Conservation (phyloP, 2,329 filamentous ascomycete species). For the Mollisia scopiformis region DNA sequence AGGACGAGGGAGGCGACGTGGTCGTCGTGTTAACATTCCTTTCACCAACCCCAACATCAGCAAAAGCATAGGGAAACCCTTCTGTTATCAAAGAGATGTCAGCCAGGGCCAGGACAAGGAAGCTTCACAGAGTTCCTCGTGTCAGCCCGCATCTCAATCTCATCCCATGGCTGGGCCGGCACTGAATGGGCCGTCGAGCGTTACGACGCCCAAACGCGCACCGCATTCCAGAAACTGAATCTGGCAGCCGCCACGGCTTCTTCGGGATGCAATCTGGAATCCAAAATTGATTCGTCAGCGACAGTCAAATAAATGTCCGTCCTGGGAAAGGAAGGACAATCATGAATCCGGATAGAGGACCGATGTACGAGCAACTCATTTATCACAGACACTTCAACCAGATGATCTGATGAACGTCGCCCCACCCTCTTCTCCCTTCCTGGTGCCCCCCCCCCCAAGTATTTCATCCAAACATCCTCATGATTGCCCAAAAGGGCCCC, state of each 20-base stretch:
- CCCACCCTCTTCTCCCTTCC: background rate
- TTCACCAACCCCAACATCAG: background rate
- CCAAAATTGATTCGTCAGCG: background rate
- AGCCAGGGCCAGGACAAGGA: too few relatives aligned
- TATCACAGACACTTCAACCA: background rate
- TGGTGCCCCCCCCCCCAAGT: background rate
- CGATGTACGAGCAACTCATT: background rate
- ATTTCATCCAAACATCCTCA: background rate
- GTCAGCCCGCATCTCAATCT: constrained; percentile 3
- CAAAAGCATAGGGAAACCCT: background rate
- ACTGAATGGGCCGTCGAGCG: background rate
- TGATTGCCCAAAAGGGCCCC: background rate
- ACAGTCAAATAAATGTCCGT: too few relatives aligned
- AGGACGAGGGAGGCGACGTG: too few relatives aligned
- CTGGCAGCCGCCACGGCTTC: background rate
- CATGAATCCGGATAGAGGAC: background rate
- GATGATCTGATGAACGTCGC: background rate
- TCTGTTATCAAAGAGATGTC: too few relatives aligned
- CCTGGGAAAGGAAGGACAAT: background rate
- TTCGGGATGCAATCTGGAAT: background rate
- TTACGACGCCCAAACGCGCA: background rate
- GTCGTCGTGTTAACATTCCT: constrained; percentile 1
- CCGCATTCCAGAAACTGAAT: constrained; percentile 9
- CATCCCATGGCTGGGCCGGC: background rate
- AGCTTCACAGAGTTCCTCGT: background rate